phyloP scores from a whole-genome alignment of 23 red algal species.

The Gracilaria vermiculophylla region DNA sequence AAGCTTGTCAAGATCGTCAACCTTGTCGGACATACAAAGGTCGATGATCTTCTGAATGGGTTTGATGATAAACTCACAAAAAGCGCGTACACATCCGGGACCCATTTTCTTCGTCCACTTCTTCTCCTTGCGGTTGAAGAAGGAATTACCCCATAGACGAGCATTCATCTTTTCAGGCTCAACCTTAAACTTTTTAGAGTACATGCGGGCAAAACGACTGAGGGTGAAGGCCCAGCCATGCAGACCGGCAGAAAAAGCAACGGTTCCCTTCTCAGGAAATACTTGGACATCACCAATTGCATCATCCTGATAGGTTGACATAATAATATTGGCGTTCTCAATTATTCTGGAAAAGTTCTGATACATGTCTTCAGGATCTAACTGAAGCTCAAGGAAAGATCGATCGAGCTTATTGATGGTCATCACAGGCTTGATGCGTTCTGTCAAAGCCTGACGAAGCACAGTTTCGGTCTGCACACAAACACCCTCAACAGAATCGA shows the following conservation, averaged over 20 bases:
- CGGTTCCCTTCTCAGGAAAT: slow-evolving; percentile 86
- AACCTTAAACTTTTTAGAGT: slow-evolving; percentile 95
- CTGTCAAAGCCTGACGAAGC: slow-evolving; percentile 94
- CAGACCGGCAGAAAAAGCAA: slow-evolving; percentile 98
- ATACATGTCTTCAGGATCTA: slow-evolving; percentile 99
- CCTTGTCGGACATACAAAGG: slow-evolving; percentile 96
- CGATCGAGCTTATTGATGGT: slow-evolving; percentile 99
- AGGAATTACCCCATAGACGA: slow-evolving; percentile 97
- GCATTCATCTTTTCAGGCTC: slow-evolving; percentile 94
- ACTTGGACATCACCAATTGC: slow-evolving; percentile 91
- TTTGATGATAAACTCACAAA: slow-evolving; percentile 99
- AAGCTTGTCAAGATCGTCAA: slow-evolving; percentile 92
- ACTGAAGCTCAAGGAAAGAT: slow-evolving; percentile 97
- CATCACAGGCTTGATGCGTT: slow-evolving; percentile 98
- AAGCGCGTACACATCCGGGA: slow-evolving; percentile 73
- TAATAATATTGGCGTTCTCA: slow-evolving; percentile 98
- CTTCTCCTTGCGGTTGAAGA: slow-evolving; percentile 92
- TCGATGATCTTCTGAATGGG: slow-evolving; percentile 98
- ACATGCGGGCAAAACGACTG: slow-evolving; percentile 98
- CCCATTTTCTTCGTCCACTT: slow-evolving; percentile 89
- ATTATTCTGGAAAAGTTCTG: slow-evolving; percentile 96
- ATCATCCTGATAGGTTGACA: slow-evolving; percentile 96
- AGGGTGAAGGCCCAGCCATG: slow-evolving; percentile 99
- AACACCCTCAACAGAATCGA: slow-evolving; percentile 99
- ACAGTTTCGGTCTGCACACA: slow-evolving; percentile 99